phyloP scores from a whole-genome alignment of 129 eudicot genomes.

The Sambucus nigra region DNA sequence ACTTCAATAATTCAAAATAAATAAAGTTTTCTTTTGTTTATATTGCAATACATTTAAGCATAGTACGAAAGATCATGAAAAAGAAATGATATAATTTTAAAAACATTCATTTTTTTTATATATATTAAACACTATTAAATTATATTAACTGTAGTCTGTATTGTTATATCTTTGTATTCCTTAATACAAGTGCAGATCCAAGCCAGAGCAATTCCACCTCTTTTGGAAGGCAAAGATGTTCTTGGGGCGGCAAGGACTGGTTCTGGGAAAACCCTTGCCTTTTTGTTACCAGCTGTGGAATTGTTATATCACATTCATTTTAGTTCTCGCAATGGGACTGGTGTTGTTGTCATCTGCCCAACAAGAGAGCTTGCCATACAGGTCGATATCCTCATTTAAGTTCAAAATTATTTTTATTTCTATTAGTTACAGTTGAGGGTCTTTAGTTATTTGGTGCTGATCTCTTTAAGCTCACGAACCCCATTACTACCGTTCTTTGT shows the following conservation, averaged over 20 bases:
- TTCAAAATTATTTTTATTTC: too few relatives aligned
- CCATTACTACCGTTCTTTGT: too few relatives aligned
- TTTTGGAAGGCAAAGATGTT: slow-evolving; percentile 78
- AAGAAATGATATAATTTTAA: neutral
- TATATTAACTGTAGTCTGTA: neutral
- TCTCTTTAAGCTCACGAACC: too few relatives aligned
- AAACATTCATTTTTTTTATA: too few relatives aligned
- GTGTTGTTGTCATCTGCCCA: slow-evolving; percentile 77
- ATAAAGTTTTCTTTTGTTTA: too few relatives aligned
- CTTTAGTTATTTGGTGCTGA: too few relatives aligned
- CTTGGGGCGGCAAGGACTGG: slow-evolving; percentile 96
- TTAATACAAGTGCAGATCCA: slow-evolving; percentile 48
- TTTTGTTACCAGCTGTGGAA: slow-evolving; percentile 83
- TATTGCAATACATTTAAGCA: neutral
- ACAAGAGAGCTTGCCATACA: slow-evolving; percentile 96
- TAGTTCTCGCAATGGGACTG: slow-evolving; percentile 85
- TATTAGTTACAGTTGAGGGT: too few relatives aligned
- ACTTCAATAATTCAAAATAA: too few relatives aligned
- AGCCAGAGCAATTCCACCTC: slow-evolving; percentile 74
- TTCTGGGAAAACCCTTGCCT: slow-evolving; percentile 91
- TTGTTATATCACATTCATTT: slow-evolving; percentile 43
- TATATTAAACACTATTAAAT: neutral
- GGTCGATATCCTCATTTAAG: too few relatives aligned
- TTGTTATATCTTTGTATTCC: neutral
- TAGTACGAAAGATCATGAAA: neutral